Base-by-base conservation (phyloP, 2,329 filamentous ascomycete species). In the Myriosclerotinia duriaeana region DNA sequence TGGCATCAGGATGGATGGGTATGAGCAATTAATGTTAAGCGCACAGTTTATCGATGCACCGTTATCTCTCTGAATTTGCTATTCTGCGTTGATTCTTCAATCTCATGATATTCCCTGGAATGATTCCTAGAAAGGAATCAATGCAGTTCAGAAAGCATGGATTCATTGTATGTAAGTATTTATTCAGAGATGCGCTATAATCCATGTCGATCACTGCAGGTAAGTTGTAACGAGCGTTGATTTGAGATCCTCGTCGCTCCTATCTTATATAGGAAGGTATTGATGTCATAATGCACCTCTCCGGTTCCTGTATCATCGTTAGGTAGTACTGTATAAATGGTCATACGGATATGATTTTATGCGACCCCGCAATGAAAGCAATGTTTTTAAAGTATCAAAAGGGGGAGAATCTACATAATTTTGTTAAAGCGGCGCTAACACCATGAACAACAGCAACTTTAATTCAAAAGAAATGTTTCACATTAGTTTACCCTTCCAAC, bases 281-380 rank as follows among this genome's bases (percentile, higher is more conserved):
- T 38, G 4, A 22, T 38, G 46, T 36, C 20, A 36, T n/a, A 44
- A 65, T 66, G 55, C 64, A 61, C 15, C 9, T 65, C 22, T 48
- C 20, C 53, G 55, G 64, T 34, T 53, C 14, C n/a, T 60, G 42
- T 36, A 42, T 52, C 36, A 30, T 60, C 12, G 30, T 50, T 17
- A 65, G 60, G 64, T 60, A 53, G 46, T 34, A 65, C 53, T 65
- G 64, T 54, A 60, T 60, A 8, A 42, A 60, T 36, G 9, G 26
- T 50, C 20, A 26, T 40, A 34, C 36, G 59, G 22, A 42, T 44
- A 8, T 60, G 44, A 7, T 61, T 61, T 2, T 38, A 20, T 1
- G n/a, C 6, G n/a, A 66, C 46, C 34, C 40, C 40, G 48, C 46
- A 26, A 38, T 53, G 22, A 30, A 52, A 53, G 30, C 17, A 53